A percentile compares a stretch with the other conserved stretches of the same genome.
These are phyloP conservation scores for Talaromyces liani DNA, from an alignment of 495 filamentous ascomycete species.

Conservation along the genomic window DNA sequence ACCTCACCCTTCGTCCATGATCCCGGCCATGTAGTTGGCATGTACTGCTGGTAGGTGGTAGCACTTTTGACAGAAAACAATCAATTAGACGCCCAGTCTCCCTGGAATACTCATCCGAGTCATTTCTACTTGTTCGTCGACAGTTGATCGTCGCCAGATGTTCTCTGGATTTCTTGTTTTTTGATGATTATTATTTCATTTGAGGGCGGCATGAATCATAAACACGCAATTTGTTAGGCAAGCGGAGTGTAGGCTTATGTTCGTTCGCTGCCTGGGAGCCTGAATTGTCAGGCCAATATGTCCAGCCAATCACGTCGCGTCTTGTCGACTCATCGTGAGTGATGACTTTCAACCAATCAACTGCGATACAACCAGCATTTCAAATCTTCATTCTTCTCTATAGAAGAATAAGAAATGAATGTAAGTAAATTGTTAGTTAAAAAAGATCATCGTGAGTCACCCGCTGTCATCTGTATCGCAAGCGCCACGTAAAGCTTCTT, in stretches of 20 bases:
- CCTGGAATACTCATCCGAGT: background rate
- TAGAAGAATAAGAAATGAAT: background rate
- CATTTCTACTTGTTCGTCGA: background rate
- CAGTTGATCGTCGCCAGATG: background rate
- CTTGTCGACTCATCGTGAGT: constrained; percentile 9
- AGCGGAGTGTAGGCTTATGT: background rate
- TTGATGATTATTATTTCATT: background rate
- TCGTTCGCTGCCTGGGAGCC: background rate
- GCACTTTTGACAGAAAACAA: background rate
- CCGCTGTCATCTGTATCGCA: background rate
- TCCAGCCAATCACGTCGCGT: background rate
- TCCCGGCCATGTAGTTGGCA: too few species aligned
- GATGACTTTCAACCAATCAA: constrained; percentile 5
- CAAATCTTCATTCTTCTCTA: background rate
- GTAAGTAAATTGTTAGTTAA: background rate
- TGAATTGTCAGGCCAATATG: background rate
- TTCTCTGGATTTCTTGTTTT: background rate
- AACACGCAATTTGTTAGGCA: background rate
- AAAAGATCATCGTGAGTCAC: constrained; percentile 3
- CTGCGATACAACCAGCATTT: background rate
- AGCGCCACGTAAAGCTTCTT: background rate
- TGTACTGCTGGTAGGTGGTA: background rate
- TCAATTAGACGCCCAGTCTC: background rate
- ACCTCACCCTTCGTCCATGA: background rate
- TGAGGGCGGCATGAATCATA: background rate